Evolutionary conservation across 495 filamentous ascomycete genomes (phyloP).

Genomic region (Penicillium alfredii): DNA sequence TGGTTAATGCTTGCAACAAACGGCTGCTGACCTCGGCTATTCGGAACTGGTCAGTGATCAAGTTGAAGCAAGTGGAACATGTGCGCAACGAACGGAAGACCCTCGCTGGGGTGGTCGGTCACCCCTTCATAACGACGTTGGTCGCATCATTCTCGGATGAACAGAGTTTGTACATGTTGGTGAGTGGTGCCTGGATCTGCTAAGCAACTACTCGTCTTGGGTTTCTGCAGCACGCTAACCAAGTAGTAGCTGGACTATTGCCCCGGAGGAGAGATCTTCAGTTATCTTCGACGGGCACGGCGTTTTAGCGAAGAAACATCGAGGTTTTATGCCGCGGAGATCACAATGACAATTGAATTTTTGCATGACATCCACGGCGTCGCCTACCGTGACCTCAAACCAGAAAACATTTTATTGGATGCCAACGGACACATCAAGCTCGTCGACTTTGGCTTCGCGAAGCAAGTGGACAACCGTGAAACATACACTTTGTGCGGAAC

Average conservation of each 20-base stretch:
- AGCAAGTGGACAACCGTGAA: conserved; percentile 56
- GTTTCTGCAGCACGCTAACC: conserved; percentile 15
- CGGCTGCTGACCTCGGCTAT: conserved; percentile 7
- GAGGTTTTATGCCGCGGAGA: conserved; percentile 93
- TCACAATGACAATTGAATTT: conserved; percentile 85
- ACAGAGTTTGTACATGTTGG: conserved; percentile 87
- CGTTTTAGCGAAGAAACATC: conserved; percentile 82
- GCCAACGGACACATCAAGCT: conserved; percentile 90
- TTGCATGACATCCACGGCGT: conserved; percentile 79
- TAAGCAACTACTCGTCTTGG: conserved; percentile 1
- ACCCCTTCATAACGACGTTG: conserved; percentile 94
- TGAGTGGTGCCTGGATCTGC: conserved; percentile 25
- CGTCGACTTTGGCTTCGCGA: conserved; percentile 98
- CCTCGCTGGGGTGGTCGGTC: conserved; percentile 78
- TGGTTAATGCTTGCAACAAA: neutral
- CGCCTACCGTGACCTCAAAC: conserved; percentile 93
- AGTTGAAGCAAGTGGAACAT: conserved; percentile 95
- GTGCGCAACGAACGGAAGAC: conserved; percentile 89
- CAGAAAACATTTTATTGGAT: conserved; percentile 91
- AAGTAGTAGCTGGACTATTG: conserved; percentile 68
- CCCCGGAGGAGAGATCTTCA: conserved; percentile 93
- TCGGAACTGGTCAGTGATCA: conserved; percentile 60
- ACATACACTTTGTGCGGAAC: conserved; percentile 97
- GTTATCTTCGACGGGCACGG: conserved; percentile 77
- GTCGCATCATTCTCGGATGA: conserved; percentile 84